Conservation (phyloP, 306 rosid genomes). For the Glycine tomentella region DNA sequence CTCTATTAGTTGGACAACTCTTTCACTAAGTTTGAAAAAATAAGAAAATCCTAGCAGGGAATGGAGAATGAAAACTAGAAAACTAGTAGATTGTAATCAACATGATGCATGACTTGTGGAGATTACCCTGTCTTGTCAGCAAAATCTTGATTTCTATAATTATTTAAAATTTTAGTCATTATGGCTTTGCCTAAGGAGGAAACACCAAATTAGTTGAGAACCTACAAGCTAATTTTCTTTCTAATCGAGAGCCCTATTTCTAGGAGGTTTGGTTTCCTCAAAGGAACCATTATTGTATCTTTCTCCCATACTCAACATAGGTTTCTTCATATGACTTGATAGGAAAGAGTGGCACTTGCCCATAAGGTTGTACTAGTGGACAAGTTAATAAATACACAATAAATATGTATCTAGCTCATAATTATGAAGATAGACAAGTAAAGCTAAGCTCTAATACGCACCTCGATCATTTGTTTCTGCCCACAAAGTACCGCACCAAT, state of each 20-base stretch:
- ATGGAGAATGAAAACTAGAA: background rate
- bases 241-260: slow-evolving; percentile 6
- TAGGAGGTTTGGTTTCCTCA: slow-evolving; percentile 17
- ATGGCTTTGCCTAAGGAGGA: slow-evolving; percentile 29
- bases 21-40: background rate
- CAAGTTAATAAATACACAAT: background rate
- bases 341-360: slow-evolving; percentile 23
- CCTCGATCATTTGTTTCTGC: no score
- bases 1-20: slow-evolving; percentile 15
- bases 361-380: background rate
- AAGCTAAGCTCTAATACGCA: no score
- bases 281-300: slow-evolving; percentile 27
- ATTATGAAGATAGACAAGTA: no score
- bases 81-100: slow-evolving; percentile 3
- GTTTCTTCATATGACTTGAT: slow-evolving; percentile 17
- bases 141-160: background rate
- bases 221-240: background rate
- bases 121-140: background rate
- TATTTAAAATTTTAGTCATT: background rate
- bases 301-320: background rate
- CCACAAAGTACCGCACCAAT: no score
- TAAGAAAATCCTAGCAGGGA: background rate
- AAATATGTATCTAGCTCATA: slow-evolving; percentile 17
- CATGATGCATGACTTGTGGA: background rate
- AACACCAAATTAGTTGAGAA: background rate